These are phyloP conservation scores for Raffaelea ambrosiae DNA, from an alignment of 2,329 filamentous ascomycete species.

Conservation along the genomic window DNA sequence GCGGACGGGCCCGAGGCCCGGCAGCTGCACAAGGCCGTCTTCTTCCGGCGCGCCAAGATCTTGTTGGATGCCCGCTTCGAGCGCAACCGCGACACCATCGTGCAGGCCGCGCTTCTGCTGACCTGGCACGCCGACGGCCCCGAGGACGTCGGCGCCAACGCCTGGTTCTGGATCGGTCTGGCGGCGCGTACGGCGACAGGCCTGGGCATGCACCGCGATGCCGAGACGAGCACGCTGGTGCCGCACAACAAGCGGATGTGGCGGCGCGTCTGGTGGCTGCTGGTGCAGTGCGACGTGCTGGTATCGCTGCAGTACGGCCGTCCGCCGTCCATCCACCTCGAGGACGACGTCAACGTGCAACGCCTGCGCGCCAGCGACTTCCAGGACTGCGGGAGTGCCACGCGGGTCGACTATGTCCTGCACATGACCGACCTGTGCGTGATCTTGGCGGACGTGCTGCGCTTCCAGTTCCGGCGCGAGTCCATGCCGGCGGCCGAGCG, in stretches of 20 bases:
- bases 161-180: constrained; percentile 43
- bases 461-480: no score
- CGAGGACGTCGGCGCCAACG: constrained; percentile 45
- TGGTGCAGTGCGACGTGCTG: constrained; percentile 30
- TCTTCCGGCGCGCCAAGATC: constrained; percentile 44
- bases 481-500: no score
- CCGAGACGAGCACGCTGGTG: constrained; percentile 17
- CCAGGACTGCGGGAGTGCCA: neutral
- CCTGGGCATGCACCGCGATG: constrained; percentile 41
- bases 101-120: constrained; percentile 45
- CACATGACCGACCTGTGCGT: neutral
- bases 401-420: neutral
- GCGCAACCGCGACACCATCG: constrained; percentile 40
- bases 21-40: constrained; percentile 34
- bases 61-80: constrained; percentile 45
- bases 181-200: constrained; percentile 43
- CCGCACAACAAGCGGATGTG: constrained; percentile 25
- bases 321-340: constrained; percentile 41
- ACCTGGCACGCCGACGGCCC: constrained; percentile 48
- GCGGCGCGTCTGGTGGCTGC: constrained; percentile 30
- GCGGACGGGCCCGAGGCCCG: no score
- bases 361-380: constrained; percentile 35
- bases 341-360: constrained; percentile 42
- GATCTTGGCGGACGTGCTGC: neutral
- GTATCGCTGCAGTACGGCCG: constrained; percentile 35